Evolutionary conservation across 331 rosid species (phyloP), one percentile per base, ranked within the genome.

Genomic region (Malus hybrid): DNA sequence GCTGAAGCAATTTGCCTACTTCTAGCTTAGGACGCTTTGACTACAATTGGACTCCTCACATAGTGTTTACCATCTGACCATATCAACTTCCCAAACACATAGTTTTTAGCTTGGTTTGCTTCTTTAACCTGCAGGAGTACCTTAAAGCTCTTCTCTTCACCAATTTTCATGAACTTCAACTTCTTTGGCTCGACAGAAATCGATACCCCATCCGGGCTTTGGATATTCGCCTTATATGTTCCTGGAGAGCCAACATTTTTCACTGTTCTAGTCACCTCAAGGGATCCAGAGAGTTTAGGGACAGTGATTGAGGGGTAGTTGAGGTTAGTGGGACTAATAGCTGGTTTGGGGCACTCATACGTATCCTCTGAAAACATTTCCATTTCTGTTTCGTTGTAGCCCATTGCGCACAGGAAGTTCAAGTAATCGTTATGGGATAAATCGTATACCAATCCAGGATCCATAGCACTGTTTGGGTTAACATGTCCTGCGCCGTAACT

Each of bases 371-470:
- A 76, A 75, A 94, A 84, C 12, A 36, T 0, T 13, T 83, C 87
- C 27, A 90, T 77, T 79, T 87, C 87, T 70, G 91, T 72, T 69
- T 60, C 70, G 7, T 84, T 84, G 76, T 88, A 92, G 11, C 97
- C 95, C 65, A 90, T 55, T 4, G 92, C 80, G 65, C 99, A 94
- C 55, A 92, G 77, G 81, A 88, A 75, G 83, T 79, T 79, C 18
- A 92, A 86, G 86, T 92, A 94, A 71, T 94, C 97, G 1, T 65
- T 29, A 18, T 79, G 33, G 57, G 85, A 73, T 63, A 84, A 71
- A 83, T 94, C 99, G 28, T 90, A 94, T 71, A 94, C 92, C 76
- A 91, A 87, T 42, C 98, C 97, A 1, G 97, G 98, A 84, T 94
- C 93, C 88, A 82, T 78, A 55, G 96, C 98, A n/a, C 46, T 74